Base-by-base conservation (phyloP, 805 yeast species). In the Wickerhamiella galacta region DNA sequence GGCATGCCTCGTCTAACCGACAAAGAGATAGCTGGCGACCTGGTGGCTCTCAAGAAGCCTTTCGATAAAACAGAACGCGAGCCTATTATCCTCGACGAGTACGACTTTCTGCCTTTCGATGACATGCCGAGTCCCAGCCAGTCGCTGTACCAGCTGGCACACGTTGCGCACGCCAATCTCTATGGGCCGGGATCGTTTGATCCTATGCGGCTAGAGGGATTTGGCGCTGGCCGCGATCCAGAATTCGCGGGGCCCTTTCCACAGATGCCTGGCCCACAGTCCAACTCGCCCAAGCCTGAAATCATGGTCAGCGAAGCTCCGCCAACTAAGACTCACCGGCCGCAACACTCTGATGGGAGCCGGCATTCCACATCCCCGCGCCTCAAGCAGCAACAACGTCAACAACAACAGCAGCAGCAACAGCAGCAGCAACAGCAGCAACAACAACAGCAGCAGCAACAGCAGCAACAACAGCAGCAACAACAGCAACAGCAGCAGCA, bases 11-110 rank as follows among this genome's bases (percentile, higher is more conserved):
- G 37, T 3, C 42, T 49, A 15, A 43, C 39, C 16, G 27, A 30
- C 3, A 39, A 33, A 16, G 49, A 44, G 22, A 40, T 41, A 19
- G 34, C 29, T 5, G 30, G 34, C 4, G 53, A 49, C 23, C 9
- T 43, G 20, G 35, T 28, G 16, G 33, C 32, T 14, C 23, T 45
- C 16, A 31, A 33, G 16, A 32, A 34, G 16, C 25, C 30, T 21
- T 25, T 24, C n/a, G 31, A 17, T n/a, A 28, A 25, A 24, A 16
- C 11, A 14, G 17, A 16, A 18, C 17, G 12, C 36, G 33, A 33
- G 30, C 20, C 21, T 33, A 30, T 23, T 32, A 24, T 22, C 27
- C 30, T 21, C 27, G 21, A 14, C 28, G 33, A 27, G 15, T 34
- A 20, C 14, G 37, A 34, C 20, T 6, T 8, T 19, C 12, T 20